Conservation (phyloP, 116 monocot genomes). For the Papilionanthe hybrid region DNA sequence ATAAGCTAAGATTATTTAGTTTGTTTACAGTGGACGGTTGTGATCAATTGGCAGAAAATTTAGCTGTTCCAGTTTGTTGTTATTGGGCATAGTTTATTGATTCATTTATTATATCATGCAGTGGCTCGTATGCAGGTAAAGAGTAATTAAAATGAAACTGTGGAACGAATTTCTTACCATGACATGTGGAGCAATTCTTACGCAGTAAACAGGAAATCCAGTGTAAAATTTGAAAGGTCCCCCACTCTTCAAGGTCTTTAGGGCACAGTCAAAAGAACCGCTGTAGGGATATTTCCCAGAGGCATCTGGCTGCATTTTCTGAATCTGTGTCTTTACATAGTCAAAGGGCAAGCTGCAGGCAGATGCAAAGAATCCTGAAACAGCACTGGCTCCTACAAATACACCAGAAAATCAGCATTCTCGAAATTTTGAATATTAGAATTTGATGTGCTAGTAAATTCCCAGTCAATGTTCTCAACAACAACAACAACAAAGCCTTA, state of each 20-base stretch:
- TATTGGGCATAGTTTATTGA: too few relatives aligned
- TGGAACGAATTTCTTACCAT: conserved; percentile 52
- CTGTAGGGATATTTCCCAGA: conserved; percentile 71
- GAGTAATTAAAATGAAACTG: not conserved
- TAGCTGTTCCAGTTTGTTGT: too few relatives aligned
- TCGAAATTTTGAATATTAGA: not conserved
- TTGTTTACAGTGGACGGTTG: too few relatives aligned
- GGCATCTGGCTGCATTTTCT: conserved; percentile 64
- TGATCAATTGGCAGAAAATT: too few relatives aligned
- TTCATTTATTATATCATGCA: not conserved
- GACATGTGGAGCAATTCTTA: conserved; percentile 98
- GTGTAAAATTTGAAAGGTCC: conserved; percentile 67
- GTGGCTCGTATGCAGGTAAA: not conserved
- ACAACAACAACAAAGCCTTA: too few relatives aligned
- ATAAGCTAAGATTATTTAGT: too few relatives aligned
- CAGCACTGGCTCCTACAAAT: conserved; percentile 83
- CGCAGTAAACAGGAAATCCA: conserved; percentile 74
- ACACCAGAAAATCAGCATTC: not conserved
- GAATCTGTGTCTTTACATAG: conserved; percentile 95
- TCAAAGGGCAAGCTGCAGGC: conserved; percentile 88
- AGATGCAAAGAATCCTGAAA: conserved; percentile 74
- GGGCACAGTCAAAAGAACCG: conserved; percentile 76
- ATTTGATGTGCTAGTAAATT: not conserved
- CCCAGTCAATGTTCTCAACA: not conserved
- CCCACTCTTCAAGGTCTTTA: conserved; percentile 53